Evolutionary conservation across 371 early-diverging fungal genomes (phyloP), one percentile per base, ranked within the genome.

Genomic region (Cokeromyces recurvatus): DNA sequence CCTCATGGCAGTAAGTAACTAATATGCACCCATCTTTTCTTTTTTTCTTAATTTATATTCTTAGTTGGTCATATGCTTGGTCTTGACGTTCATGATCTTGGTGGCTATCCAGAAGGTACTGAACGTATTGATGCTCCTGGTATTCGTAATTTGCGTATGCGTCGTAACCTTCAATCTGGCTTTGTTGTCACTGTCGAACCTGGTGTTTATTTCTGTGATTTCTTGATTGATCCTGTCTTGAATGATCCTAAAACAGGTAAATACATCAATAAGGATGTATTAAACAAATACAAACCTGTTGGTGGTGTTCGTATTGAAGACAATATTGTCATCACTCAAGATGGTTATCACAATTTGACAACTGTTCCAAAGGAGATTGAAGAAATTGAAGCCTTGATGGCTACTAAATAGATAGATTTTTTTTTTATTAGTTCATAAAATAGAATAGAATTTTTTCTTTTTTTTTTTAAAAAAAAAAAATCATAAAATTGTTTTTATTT

Each of bases 281-380:
- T 91, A 16, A 69, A 79, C 42, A 75, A 81, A 43, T 91, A 87
- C 65, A 70, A 74, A 52, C 56, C 71, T 40, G 89, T 93, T 14
- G 95, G 95, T 37, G 95, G 95, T 58, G 92, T 95, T 35, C 82
- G 95, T 59, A 94, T 95, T 41, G 95, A 95, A 61, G 94, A 94
- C 55, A 86, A 89, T 51, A 85, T 95, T 22, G 76, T 87, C 25
- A 82, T 90, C 27, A 87, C 87, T 12, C 78, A 82, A 46, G 67
- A 75, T 29, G 88, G 86, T 19, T 62, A 71, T 51, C 66, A 77
- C 43, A 90, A 90, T 64, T 67, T 90, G 60, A 90, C 90, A 32
- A 74, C 73, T 27, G 85, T 68, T n/a, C 86, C 85, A 40, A 88
- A 87, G 69, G 81, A 81, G 53, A 76, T 88, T 50, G 78, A 63